Percentiles rank a stretch among this genome's conserved stretches.
phyloP scores from a whole-genome alignment of 2,329 filamentous ascomycete species.

The Fusarium cyanostomum region DNA sequence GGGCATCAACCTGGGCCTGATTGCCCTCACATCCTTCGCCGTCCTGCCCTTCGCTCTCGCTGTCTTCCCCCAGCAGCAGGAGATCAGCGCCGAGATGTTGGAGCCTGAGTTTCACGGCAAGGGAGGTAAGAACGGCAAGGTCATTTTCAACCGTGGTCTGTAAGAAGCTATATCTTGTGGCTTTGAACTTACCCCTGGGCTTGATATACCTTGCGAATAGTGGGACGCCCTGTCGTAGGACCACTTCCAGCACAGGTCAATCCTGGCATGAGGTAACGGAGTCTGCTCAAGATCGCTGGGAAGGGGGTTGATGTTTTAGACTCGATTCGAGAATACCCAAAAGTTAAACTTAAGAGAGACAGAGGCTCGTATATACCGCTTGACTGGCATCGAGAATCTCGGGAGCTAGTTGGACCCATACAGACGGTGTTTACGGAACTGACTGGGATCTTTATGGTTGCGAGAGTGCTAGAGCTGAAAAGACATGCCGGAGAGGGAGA shows the following conservation, averaged over 20 bases:
- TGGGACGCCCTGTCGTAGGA: not conserved
- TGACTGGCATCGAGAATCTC: not conserved
- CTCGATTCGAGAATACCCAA: not conserved
- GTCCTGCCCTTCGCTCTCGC: slow-evolving; percentile 90
- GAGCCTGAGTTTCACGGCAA: slow-evolving; percentile 88
- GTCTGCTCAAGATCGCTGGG: not conserved
- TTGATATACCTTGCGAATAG: not conserved
- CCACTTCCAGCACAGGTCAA: not conserved
- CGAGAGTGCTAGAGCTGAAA: slow-evolving; percentile 11
- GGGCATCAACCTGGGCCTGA: slow-evolving; percentile 87
- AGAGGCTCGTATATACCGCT: not conserved
- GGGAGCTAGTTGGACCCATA: not conserved
- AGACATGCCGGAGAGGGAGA: not conserved
- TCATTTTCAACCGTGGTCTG: slow-evolving; percentile 98
- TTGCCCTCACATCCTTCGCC: slow-evolving; percentile 85
- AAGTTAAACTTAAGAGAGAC: not conserved
- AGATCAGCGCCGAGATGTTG: slow-evolving; percentile 76
- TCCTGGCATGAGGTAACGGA: not conserved
- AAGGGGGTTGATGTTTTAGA: not conserved
- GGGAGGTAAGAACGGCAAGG: slow-evolving; percentile 80
- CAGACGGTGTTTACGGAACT: slow-evolving; percentile 26
- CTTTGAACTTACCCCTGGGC: not conserved
- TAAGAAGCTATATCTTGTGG: slow-evolving; percentile 52
- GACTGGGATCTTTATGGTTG: slow-evolving; percentile 13
- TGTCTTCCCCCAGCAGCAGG: slow-evolving; percentile 91